Percentiles rank a stretch among this genome's conserved stretches.
Evolutionary conservation across 805 yeast genomes (phyloP).

Genomic region (Priceomyces melissophilus): DNA sequence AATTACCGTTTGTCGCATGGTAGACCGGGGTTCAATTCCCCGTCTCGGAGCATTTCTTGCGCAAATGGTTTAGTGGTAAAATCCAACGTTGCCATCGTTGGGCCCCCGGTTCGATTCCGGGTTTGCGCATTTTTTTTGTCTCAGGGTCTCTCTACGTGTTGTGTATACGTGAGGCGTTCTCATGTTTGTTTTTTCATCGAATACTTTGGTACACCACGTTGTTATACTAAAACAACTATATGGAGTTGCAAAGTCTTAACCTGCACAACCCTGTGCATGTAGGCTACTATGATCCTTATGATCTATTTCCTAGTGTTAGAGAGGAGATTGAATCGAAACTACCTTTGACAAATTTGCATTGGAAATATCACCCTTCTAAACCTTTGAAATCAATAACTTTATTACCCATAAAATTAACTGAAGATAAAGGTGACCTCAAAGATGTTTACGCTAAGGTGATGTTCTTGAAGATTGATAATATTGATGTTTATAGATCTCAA

Average conservation of each 20-base stretch:
- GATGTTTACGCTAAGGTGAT: conserved; percentile 63
- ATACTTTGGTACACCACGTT: neutral
- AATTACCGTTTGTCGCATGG: conserved; percentile 21
- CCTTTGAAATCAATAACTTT: conserved; percentile 62
- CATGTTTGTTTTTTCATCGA: neutral
- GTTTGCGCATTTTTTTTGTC: conserved; percentile 12
- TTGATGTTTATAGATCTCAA: conserved; percentile 74
- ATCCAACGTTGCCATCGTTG: conserved; percentile 16
- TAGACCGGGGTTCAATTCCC: conserved; percentile 22
- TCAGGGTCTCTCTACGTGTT: neutral
- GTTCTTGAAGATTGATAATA: conserved; percentile 59
- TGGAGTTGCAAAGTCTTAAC: conserved; percentile 5
- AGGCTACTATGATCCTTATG: conserved; percentile 76
- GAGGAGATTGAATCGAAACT: conserved; percentile 43
- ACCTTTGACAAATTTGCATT: conserved; percentile 64
- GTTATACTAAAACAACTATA: neutral
- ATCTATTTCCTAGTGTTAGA: conserved; percentile 46
- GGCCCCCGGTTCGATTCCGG: conserved; percentile 17
- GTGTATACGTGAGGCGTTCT: neutral
- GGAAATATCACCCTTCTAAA: conserved; percentile 51
- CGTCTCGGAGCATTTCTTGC: conserved; percentile 15
- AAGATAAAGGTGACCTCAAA: conserved; percentile 35
- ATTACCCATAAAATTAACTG: conserved; percentile 51
- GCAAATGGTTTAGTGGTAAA: conserved; percentile 14
- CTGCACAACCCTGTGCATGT: conserved; percentile 26